Conservation (phyloP, 1,284 basidiomycete genomes). For the Pseudozyma sp. region DNA sequence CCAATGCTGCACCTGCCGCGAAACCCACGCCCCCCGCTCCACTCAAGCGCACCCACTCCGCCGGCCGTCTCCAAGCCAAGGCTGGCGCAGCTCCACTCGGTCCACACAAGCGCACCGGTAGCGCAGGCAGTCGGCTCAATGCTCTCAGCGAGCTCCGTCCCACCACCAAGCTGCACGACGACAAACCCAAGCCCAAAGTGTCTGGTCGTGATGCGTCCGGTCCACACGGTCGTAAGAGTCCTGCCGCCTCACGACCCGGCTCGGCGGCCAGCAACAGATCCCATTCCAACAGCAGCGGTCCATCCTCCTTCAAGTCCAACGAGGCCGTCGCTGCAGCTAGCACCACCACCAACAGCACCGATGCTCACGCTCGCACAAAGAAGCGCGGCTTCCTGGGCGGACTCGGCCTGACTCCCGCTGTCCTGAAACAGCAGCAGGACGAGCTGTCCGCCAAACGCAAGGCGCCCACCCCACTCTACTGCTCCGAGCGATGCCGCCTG, state of each 20-base stretch:
- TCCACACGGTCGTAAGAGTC: conserved; percentile 28
- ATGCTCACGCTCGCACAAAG: conserved; percentile 25
- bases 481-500: conserved; percentile 59
- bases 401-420: conserved; percentile 51
- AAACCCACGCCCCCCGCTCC: conserved; percentile 16
- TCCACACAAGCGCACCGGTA: conserved; percentile 57
- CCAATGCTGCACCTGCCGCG: conserved; percentile 11
- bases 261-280: conserved; percentile 51
- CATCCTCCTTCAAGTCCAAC: conserved; percentile 46
- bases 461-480: conserved; percentile 56
- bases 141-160: conserved; percentile 62
- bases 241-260: conserved; percentile 34
- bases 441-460: conserved; percentile 44
- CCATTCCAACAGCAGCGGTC: conserved; percentile 41
- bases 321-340: conserved; percentile 24
- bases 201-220: conserved; percentile 6
- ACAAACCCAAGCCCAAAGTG: conserved; percentile 34
- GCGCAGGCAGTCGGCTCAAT: conserved; percentile 56
- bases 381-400: conserved; percentile 54
- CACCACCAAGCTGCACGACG: conserved; percentile 58
- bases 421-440: conserved; percentile 51
- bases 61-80: conserved; percentile 56
- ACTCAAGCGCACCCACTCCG: conserved; percentile 54
- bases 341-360: conserved; percentile 3
- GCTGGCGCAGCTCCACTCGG: conserved; percentile 40